Percentiles rank a stretch among this genome's conserved stretches.
phyloP scores from a whole-genome alignment of 441 rosid species.

The Gossypium laxum region DNA sequence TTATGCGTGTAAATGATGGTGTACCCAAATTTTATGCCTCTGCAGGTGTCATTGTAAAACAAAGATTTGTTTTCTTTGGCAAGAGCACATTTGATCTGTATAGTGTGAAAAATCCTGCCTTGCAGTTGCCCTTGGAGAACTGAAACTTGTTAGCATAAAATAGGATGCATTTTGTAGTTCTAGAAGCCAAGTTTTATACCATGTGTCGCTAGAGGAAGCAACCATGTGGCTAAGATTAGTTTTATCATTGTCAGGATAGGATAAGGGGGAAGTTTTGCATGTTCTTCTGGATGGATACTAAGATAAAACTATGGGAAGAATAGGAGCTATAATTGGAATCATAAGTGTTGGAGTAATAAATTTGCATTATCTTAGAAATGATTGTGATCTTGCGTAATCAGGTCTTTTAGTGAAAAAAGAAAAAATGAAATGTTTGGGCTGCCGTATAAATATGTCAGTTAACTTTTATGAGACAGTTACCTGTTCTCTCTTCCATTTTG shows the following conservation, averaged over 20 bases:
- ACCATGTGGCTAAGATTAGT: neutral
- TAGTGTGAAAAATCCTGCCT: neutral
- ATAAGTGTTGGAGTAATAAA: neutral
- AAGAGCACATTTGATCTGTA: neutral
- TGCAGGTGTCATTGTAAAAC: neutral
- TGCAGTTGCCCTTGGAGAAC: neutral
- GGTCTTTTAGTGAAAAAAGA: neutral
- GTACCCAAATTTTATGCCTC: constrained; percentile 4
- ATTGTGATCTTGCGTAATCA: neutral
- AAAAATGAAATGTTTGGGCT: neutral
- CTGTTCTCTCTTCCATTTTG: neutral
- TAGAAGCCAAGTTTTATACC: neutral
- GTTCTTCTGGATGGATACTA: neutral
- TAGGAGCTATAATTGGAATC: constrained; percentile 1
- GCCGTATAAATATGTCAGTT: neutral
- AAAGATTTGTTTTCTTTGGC: neutral
- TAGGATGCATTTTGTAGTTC: neutral
- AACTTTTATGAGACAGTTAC: neutral
- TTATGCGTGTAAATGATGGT: neutral
- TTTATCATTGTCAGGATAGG: neutral
- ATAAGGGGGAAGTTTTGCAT: neutral
- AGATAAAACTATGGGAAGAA: neutral
- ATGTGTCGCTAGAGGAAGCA: neutral
- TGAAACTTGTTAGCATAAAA: constrained; percentile 5
- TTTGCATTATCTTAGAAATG: neutral